These are phyloP conservation scores for Ottelia alismoides DNA, from an alignment of 106 monocot genomes.

Conservation along the genomic window DNA sequence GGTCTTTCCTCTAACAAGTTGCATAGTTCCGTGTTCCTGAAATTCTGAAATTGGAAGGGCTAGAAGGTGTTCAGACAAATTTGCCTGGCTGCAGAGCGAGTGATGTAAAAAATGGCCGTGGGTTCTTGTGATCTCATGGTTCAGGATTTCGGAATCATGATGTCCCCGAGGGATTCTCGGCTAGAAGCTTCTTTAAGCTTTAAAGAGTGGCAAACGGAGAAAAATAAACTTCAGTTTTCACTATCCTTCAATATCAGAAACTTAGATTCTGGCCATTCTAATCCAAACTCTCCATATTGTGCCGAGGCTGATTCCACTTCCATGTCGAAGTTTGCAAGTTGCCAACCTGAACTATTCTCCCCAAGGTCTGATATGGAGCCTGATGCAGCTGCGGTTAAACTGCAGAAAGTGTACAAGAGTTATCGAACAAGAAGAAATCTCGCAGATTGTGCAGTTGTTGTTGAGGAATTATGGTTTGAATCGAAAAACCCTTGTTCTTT, in stretches of 20 bases:
- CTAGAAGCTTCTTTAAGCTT: not conserved
- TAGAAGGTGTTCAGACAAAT: too few species aligned
- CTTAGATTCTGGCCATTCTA: not conserved
- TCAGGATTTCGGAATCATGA: not conserved
- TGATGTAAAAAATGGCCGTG: too few species aligned
- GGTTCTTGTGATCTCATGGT: too few species aligned
- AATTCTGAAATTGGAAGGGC: too few species aligned
- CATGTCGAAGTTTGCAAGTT: not conserved
- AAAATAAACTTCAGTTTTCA: not conserved
- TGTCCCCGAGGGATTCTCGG: not conserved
- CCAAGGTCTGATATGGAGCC: conserved; percentile 42
- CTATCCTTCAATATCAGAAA: too few species aligned
- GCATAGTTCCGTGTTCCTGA: too few species aligned
- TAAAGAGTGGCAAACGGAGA: not conserved
- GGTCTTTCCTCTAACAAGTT: too few species aligned
- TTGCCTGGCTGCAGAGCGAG: too few species aligned
- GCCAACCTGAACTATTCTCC: conserved; percentile 1
- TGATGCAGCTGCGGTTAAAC: conserved; percentile 51
- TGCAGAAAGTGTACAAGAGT: conserved; percentile 84
- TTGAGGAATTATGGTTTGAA: conserved; percentile 60
- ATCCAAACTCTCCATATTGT: not conserved
- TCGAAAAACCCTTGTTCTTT: not conserved
- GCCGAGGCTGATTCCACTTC: not conserved
- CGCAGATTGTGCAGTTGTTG: conserved; percentile 73
- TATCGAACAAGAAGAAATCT: conserved; percentile 66